Evolutionary conservation across 176 grass and related monocot species (phyloP).

Genomic region (Alloteropsis semialata): DNA sequence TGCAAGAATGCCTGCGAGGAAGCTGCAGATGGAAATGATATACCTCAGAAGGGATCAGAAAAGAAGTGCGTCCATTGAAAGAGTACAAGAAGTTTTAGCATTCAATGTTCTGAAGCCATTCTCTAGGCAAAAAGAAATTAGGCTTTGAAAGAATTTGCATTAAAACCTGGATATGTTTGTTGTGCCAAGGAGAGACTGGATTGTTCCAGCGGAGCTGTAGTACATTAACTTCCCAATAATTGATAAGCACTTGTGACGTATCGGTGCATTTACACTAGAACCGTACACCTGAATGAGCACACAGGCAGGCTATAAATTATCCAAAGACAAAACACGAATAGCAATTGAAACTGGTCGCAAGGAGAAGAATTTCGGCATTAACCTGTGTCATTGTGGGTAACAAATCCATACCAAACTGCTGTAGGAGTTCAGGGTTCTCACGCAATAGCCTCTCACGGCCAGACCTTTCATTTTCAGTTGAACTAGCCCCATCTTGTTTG

Average conservation of each 20-base stretch:
- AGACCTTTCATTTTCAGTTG: constrained; percentile 67
- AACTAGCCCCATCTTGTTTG: constrained; percentile 61
- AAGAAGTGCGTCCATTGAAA: neutral
- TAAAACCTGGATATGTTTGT: constrained; percentile 92
- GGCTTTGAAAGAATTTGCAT: neutral
- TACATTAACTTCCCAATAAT: constrained; percentile 94
- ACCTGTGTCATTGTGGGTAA: constrained; percentile 88
- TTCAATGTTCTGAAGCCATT: constrained; percentile 18
- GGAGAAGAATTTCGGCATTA: neutral
- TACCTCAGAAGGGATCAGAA: constrained; percentile 10
- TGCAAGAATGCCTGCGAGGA: constrained; percentile 89
- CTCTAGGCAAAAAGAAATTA: neutral
- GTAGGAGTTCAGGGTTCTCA: constrained; percentile 86
- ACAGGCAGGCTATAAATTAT: constrained; percentile 1
- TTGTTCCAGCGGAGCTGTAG: constrained; percentile 89
- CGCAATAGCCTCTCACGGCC: constrained; percentile 75
- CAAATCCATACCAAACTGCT: constrained; percentile 90
- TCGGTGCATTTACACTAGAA: constrained; percentile 81
- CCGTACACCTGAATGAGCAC: constrained; percentile 62
- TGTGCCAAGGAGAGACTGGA: constrained; percentile 62
- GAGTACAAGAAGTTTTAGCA: neutral
- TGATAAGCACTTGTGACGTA: constrained; percentile 85
- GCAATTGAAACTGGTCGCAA: neutral
- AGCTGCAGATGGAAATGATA: constrained; percentile 50
- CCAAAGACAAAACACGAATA: neutral